Percentiles rank a stretch among this genome's conserved stretches.
Evolutionary conservation across 768 basidiomycete genomes (phyloP).

Genomic region (Amyloporia xantha): DNA sequence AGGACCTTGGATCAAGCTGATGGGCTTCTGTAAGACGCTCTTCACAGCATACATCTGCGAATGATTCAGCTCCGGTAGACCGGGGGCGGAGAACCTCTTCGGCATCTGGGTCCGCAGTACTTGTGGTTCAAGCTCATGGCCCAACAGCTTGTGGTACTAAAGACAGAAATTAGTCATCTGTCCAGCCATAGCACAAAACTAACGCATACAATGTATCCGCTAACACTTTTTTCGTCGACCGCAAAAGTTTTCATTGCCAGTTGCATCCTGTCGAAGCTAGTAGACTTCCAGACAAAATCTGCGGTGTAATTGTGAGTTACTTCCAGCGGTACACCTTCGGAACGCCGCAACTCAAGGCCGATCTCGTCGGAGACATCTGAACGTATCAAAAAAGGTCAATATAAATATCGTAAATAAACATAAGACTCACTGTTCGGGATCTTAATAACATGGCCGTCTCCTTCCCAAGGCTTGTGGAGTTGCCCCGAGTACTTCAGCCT

Average conservation of each 20-base stretch:
- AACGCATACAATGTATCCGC: slow-evolving; percentile 69
- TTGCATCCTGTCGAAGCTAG: slow-evolving; percentile 99
- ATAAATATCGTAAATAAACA: not conserved
- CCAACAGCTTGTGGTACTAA: slow-evolving; percentile 96
- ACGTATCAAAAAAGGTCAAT: not conserved
- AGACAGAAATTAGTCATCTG: not conserved
- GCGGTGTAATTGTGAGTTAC: slow-evolving; percentile 92
- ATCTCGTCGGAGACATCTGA: slow-evolving; percentile 97
- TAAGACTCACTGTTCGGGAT: slow-evolving; percentile 86
- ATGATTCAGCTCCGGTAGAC: slow-evolving; percentile 96
- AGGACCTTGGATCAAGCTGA: slow-evolving; percentile 96
- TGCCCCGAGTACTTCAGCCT: slow-evolving; percentile 85
- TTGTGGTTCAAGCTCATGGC: slow-evolving; percentile 96
- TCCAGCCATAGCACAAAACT: not conserved
- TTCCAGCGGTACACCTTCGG: slow-evolving; percentile 91
- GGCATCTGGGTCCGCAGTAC: slow-evolving; percentile 89
- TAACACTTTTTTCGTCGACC: slow-evolving; percentile 98
- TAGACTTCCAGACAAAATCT: slow-evolving; percentile 99
- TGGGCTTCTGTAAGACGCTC: slow-evolving; percentile 95
- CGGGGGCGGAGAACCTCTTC: slow-evolving; percentile 94
- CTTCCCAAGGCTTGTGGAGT: slow-evolving; percentile 92
- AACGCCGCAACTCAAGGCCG: slow-evolving; percentile 81
- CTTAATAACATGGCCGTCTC: slow-evolving; percentile 97
- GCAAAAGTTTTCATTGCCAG: slow-evolving; percentile 99
- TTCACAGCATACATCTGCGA: slow-evolving; percentile 99